A percentile compares a stretch with the other conserved stretches of the same genome.
Conservation (phyloP, 1,139 yeast genomes). For the Debaryomyces coudertii region DNA sequence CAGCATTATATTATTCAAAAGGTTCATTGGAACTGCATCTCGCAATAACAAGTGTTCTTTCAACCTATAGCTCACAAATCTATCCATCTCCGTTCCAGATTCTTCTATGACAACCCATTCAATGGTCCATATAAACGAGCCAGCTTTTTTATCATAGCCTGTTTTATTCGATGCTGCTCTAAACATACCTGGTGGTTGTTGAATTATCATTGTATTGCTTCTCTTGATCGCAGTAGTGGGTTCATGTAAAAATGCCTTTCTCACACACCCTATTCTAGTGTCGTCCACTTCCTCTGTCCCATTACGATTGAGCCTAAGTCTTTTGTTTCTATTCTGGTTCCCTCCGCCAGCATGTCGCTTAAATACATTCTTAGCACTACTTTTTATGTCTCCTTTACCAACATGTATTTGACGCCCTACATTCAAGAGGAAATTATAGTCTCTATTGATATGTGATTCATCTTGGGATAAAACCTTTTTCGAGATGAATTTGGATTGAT, state of each 20-base stretch:
- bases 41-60: constrained; percentile 39
- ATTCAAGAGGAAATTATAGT: constrained; percentile 72
- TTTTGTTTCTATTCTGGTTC: constrained; percentile 26
- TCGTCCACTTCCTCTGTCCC: constrained; percentile 23
- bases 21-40: constrained; percentile 46
- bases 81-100: constrained; percentile 24
- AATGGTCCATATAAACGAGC: constrained; percentile 74
- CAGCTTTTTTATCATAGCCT: constrained; percentile 68
- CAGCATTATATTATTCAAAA: constrained; percentile 22
- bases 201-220: constrained; percentile 42
- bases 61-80: constrained; percentile 50
- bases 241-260: constrained; percentile 25
- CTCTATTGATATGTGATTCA: constrained; percentile 64
- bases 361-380: constrained; percentile 39
- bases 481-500: constrained; percentile 60
- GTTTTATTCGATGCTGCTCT: constrained; percentile 69
- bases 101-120: constrained; percentile 63
- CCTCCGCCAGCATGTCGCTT: constrained; percentile 28
- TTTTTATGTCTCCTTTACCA: constrained; percentile 51
- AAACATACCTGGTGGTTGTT: constrained; percentile 77
- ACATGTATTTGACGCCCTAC: constrained; percentile 61
- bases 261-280: constrained; percentile 27
- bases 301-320: constrained; percentile 24
- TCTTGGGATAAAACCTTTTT: constrained; percentile 40
- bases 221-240: constrained; percentile 34